Evolutionary conservation across 1,284 basidiomycete genomes (phyloP), one percentile per base, ranked within the genome.

Genomic region (Sphagnurus paluster): DNA sequence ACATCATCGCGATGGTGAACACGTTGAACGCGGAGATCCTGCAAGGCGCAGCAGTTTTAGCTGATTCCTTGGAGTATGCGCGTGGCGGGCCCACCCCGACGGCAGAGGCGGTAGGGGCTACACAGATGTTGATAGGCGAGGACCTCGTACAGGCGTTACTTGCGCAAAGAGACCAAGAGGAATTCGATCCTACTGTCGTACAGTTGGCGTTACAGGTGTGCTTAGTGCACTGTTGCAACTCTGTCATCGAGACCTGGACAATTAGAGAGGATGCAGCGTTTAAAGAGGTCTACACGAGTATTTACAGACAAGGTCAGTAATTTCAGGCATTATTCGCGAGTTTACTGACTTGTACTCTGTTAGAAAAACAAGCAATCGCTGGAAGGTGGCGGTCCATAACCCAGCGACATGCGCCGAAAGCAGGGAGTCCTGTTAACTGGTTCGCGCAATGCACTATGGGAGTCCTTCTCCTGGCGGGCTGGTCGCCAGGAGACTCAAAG

Each of bases 1-100:
- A 61, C n/a, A 48, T 64, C 33, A 58, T 59, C 34, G 39, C n/a
- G 14, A 52, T 60, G 43, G 50, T 57, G 13, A 48, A 56, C n/a
- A 32, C 42, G 1, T 36, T 65, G 3, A 65, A 63, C 46, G 50
- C 56, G 5, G 61, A 59, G 36, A 61, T 64, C 43, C 45, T 58
- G 9, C 61, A 63, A 30, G 34, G 44, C 13, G 53, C 60, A 9
- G 57, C 63, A n/a, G 43, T 53, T 23, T 58, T 65, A 28, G 53
- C 58, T 11, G 60, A 59, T 29, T 50, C 51, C 2, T 32, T 54
- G 42, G 17, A 44, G 2, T 47, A 41, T 37, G 16, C 39, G 11
- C 8, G 24, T 5, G 17, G 17, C 5, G 23, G 38, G 21, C 35
- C n/a, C n/a, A n/a, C 47, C 26, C 26, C 9, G 19, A 2, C 19